These are phyloP conservation scores for Cercospora berteroae DNA, from an alignment of 2,329 filamentous ascomycete genomes.

Conservation along the genomic window DNA sequence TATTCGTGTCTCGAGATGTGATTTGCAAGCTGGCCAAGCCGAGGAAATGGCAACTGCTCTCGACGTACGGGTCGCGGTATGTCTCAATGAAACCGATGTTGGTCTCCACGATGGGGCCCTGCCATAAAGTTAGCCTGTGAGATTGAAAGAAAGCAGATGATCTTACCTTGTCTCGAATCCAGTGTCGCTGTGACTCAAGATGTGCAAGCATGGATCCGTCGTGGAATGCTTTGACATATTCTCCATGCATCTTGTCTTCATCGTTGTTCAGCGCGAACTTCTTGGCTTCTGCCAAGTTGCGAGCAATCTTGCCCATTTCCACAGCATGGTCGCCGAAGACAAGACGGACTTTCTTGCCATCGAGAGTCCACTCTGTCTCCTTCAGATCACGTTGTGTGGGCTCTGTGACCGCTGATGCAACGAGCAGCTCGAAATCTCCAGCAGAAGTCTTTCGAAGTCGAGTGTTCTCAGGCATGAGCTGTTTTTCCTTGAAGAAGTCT, in stretches of 20 bases:
- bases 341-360: slow-evolving; percentile 48
- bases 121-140: not conserved
- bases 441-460: slow-evolving; percentile 46
- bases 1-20: not conserved
- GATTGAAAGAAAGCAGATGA: not conserved
- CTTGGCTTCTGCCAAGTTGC: slow-evolving; percentile 48
- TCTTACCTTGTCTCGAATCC: slow-evolving; percentile 52
- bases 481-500: slow-evolving; percentile 49
- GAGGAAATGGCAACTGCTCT: not conserved
- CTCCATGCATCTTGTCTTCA: slow-evolving; percentile 45
- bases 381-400: slow-evolving; percentile 45
- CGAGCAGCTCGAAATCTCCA: slow-evolving; percentile 48
- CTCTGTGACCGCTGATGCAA: slow-evolving; percentile 47
- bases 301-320: slow-evolving; percentile 49
- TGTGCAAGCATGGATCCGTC: slow-evolving; percentile 52
- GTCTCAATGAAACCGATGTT: slow-evolving; percentile 57
- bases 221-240: slow-evolving; percentile 51
- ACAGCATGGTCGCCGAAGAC: slow-evolving; percentile 48
- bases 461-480: slow-evolving; percentile 52
- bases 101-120: slow-evolving; percentile 50
- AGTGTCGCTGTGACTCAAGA: slow-evolving; percentile 52
- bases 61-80: slow-evolving; percentile 49
- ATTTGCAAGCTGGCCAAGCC: not conserved
- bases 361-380: slow-evolving; percentile 47
- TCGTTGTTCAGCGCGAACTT: slow-evolving; percentile 49